Base-by-base conservation (phyloP, 2,329 filamentous ascomycete species). In the Fusarium algeriense region DNA sequence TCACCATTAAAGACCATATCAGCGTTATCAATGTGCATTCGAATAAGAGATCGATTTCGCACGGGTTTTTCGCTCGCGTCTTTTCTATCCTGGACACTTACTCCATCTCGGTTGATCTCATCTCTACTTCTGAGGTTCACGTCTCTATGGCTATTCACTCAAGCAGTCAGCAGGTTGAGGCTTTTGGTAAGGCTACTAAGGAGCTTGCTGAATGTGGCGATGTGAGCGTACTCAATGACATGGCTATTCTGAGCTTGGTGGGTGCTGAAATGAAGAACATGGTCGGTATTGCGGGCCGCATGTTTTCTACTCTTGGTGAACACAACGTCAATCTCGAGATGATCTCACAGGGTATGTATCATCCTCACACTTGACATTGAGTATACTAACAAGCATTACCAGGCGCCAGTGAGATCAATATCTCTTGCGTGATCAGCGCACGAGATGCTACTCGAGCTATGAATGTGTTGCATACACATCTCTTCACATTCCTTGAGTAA, bases 361-460 rank as follows among this genome's bases (percentile, higher is more conserved):
- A 6, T 40, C 8, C 30, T 14, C 6, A 19, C 12, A 0, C 20
- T 10, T 1, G 13, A 14, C 3, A 3, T n/a, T 11, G 17, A 23
- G 2, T 23, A 6, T 57, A 41, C 65, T 71, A 41, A 63, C 49
- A 1, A 64, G 19, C 37, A 12, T 73, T n/a, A 57, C 50, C 69
- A 97, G 94, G 95, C 77, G 96, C 96, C 30, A 98, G 95, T 80
- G 96, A 99, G 85, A 99, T 99, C 83, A 99, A 98, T 81, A 99
- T 99, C 67, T 97, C 94, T 14, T 99, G 96, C 79, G 96, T 99
- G 48, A 97, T 99, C 79, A 94, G 97, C 77, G 93, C 94, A 73
- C 87, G 91, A 73, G 94, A 98, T 79, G 95, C 96, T 26, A 94
- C 95, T 74, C 90, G 96, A 74, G 96, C 96, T 35, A 92, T 99